Percentiles rank a stretch among this genome's conserved stretches.
These are phyloP conservation scores for Leccinum broughii DNA, from an alignment of 768 basidiomycete genomes.

Conservation along the genomic window DNA sequence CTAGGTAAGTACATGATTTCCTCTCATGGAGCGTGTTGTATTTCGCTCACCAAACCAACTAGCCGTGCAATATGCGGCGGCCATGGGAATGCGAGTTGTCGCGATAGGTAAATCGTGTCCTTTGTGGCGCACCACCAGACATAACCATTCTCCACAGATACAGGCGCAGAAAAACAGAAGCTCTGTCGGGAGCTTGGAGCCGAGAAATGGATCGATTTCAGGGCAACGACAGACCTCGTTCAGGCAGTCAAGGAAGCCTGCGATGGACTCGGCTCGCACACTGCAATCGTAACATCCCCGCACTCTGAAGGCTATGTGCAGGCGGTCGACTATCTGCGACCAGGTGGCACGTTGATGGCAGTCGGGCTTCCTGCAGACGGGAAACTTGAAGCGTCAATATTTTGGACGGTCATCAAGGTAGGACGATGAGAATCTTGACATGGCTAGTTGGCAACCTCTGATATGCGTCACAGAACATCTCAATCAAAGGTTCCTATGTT, in stretches of 20 bases:
- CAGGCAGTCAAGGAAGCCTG: conserved; percentile 61
- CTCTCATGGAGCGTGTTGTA: accelerated
- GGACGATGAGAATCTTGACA: background rate
- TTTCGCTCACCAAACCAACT: background rate
- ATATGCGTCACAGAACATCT: conserved; percentile 23
- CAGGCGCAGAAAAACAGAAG: conserved; percentile 69
- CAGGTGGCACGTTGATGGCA: conserved; percentile 71
- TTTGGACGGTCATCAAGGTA: conserved; percentile 69
- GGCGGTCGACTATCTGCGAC: conserved; percentile 74
- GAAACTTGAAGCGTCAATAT: conserved; percentile 59
- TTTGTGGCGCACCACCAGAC: background rate
- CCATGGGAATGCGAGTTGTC: conserved; percentile 77
- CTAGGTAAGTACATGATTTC: conserved; percentile 57
- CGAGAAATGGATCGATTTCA: conserved; percentile 81
- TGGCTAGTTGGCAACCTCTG: background rate
- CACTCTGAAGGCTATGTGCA: conserved; percentile 44
- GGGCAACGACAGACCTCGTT: conserved; percentile 62
- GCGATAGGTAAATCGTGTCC: conserved; percentile 51
- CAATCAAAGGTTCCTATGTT: conserved; percentile 41
- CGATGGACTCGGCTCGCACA: conserved; percentile 72
- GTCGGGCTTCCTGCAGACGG: conserved; percentile 73
- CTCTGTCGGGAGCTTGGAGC: conserved; percentile 65
- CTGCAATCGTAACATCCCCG: conserved; percentile 62
- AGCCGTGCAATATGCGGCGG: conserved; percentile 79
- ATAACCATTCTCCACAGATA: conserved; percentile 44